phyloP scores from a whole-genome alignment of 352 stramenopile species.

The Phytophthora sojae region DNA sequence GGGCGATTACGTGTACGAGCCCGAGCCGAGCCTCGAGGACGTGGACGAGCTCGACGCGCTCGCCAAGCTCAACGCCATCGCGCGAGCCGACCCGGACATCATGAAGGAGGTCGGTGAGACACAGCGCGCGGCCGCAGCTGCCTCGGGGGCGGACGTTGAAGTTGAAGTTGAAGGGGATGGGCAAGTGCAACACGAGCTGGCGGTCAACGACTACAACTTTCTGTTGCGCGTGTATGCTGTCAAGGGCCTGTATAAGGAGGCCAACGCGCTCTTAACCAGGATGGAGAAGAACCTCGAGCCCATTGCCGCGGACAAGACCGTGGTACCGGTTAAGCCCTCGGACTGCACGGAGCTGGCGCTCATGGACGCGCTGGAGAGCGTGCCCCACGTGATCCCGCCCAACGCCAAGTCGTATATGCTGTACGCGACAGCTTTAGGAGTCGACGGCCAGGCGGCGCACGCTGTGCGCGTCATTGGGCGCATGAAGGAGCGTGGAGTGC shows the following conservation, averaged over 20 bases:
- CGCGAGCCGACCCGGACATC: constrained; percentile 49
- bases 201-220: constrained; percentile 81
- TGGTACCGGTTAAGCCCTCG: constrained; percentile 20
- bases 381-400: constrained; percentile 60
- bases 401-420: constrained; percentile 80
- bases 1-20: constrained; percentile 74
- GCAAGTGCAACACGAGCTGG: constrained; percentile 34
- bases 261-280: constrained; percentile 72
- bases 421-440: constrained; percentile 71
- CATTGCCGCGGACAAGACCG: neutral
- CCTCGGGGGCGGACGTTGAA: neutral
- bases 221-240: constrained; percentile 75
- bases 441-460: constrained; percentile 50
- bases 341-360: constrained; percentile 44
- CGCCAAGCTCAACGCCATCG: constrained; percentile 73
- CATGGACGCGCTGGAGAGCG: constrained; percentile 46
- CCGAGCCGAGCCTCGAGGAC: constrained; percentile 66
- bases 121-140: constrained; percentile 4
- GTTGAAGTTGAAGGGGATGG: constrained; percentile 35
- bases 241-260: constrained; percentile 64
- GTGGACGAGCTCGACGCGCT: constrained; percentile 73
- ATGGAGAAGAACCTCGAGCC: constrained; percentile 74
- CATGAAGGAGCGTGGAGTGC: constrained; percentile 81
- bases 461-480: constrained; percentile 77
- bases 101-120: constrained; percentile 51